Conservation (phyloP, 2,329 filamentous ascomycete genomes). For the Penicillium sp. region DNA sequence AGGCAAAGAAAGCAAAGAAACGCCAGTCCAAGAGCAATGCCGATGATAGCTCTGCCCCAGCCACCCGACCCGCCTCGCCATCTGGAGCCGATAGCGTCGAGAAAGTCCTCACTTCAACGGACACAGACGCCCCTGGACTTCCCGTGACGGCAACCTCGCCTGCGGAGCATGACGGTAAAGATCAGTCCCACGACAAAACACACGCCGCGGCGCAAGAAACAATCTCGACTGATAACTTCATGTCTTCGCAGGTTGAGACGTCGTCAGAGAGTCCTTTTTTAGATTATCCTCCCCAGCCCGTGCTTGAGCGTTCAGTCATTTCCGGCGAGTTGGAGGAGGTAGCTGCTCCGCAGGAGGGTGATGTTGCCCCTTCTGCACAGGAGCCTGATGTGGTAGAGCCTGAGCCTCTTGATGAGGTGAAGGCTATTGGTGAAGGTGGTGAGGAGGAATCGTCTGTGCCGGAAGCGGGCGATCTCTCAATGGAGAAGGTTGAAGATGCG, state of each 20-base stretch:
- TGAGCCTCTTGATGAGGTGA: neutral
- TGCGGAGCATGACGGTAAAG: constrained; percentile 49
- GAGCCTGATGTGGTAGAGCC: constrained; percentile 8
- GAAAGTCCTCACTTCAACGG: constrained; percentile 14
- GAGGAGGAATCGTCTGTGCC: constrained; percentile 3
- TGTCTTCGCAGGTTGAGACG: constrained; percentile 48
- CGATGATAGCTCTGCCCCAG: constrained; percentile 17
- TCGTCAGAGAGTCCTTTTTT: constrained; percentile 33
- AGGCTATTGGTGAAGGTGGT: neutral
- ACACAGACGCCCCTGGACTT: constrained; percentile 22
- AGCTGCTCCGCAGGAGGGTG: constrained; percentile 12
- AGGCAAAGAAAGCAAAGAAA: constrained; percentile 52
- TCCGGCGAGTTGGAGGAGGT: constrained; percentile 21
- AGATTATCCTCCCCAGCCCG: constrained; percentile 35
- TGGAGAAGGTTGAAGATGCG: constrained; percentile 7
- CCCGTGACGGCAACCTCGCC: constrained; percentile 33
- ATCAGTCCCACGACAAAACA: constrained; percentile 46
- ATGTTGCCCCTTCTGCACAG: neutral
- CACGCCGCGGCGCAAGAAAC: constrained; percentile 39
- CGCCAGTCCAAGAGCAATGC: constrained; percentile 35
- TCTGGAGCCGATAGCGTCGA: constrained; percentile 10
- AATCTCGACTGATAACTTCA: constrained; percentile 48
- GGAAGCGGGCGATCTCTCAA: constrained; percentile 2
- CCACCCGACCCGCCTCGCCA: constrained; percentile 15
- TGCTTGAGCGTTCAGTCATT: constrained; percentile 29